These are phyloP conservation scores for Fusarium dimerum DNA, from an alignment of 2,329 filamentous ascomycete genomes.

Conservation along the genomic window DNA sequence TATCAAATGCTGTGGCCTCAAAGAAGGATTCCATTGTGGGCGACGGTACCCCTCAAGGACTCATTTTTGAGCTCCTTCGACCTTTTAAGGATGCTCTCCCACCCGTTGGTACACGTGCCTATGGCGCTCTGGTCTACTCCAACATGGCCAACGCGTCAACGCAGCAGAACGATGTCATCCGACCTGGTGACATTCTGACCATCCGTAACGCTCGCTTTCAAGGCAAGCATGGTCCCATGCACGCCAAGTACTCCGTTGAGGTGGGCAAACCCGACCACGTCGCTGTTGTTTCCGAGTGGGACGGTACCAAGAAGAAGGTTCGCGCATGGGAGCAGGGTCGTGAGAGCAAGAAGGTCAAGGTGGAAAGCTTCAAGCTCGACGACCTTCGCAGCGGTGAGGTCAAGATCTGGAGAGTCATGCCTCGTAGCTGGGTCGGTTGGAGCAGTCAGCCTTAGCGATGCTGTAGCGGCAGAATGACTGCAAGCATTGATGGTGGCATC, in stretches of 20 bases:
- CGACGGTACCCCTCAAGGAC: conserved; percentile 76
- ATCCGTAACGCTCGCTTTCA: conserved; percentile 94
- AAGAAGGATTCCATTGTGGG: conserved; percentile 81
- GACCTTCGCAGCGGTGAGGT: conserved; percentile 93
- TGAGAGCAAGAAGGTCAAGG: conserved; percentile 89
- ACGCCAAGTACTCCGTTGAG: conserved; percentile 87
- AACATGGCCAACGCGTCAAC: conserved; percentile 95
- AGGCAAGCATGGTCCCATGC: conserved; percentile 92
- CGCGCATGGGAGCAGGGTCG: conserved; percentile 92
- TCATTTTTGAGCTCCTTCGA: conserved; percentile 78
- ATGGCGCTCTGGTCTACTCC: conserved; percentile 88
- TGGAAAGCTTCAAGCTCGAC: conserved; percentile 91
- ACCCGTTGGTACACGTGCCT: conserved; percentile 85
- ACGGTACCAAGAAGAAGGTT: conserved; percentile 97
- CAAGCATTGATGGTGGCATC: conserved; percentile 9
- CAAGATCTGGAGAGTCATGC: conserved; percentile 96
- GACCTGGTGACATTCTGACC: conserved; percentile 87
- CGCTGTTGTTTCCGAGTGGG: conserved; percentile 91
- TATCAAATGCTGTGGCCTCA: conserved; percentile 67
- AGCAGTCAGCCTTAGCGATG: conserved; percentile 58
- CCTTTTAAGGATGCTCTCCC: conserved; percentile 72
- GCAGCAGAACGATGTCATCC: conserved; percentile 88
- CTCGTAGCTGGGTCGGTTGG: conserved; percentile 91
- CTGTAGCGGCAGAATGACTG: conserved; percentile 20
- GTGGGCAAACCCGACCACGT: conserved; percentile 90